A percentile compares a stretch with the other conserved stretches of the same genome.
phyloP scores from a whole-genome alignment of 331 rosid genomes.

The Quercus lobata region DNA sequence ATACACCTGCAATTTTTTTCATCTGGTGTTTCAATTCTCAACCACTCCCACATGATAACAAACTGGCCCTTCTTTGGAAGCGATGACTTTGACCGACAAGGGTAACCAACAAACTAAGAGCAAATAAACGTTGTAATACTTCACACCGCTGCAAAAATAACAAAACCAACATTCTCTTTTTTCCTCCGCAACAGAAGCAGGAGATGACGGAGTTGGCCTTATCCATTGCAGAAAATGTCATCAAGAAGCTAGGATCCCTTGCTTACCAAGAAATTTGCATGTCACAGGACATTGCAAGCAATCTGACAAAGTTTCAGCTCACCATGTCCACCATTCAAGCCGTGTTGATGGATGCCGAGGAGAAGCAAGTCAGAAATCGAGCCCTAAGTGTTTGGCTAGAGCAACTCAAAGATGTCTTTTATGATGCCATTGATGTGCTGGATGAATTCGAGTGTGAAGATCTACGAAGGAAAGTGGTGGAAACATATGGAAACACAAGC shows the following conservation, averaged over 20 bases:
- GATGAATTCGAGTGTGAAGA: no score
- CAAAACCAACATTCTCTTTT: no score
- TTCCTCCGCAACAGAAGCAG: no score
- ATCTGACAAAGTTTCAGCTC: not conserved
- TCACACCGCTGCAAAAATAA: no score
- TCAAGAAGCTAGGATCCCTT: conserved; percentile 17
- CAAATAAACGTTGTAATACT: no score
- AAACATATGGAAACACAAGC: not conserved
- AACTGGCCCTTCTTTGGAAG: no score
- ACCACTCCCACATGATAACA: no score
- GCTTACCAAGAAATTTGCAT: conserved; percentile 12
- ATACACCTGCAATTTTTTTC: no score
- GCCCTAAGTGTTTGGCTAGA: conserved; percentile 12
- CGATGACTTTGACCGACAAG: no score
- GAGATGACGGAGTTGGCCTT: conserved; percentile 9
- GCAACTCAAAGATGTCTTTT: not conserved
- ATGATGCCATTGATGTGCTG: no score
- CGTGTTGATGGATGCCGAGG: not conserved
- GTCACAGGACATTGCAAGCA: not conserved
- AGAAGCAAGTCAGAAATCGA: not conserved
- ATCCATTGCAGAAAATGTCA: conserved; percentile 14
- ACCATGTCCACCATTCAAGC: conserved; percentile 9
- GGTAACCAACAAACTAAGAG: no score
- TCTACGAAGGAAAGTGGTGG: conserved; percentile 3
- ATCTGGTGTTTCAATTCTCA: no score